Evolutionary conservation across 306 rosid species (phyloP), one percentile per base, ranked within the genome.

Genomic region (Vicia sativa): DNA sequence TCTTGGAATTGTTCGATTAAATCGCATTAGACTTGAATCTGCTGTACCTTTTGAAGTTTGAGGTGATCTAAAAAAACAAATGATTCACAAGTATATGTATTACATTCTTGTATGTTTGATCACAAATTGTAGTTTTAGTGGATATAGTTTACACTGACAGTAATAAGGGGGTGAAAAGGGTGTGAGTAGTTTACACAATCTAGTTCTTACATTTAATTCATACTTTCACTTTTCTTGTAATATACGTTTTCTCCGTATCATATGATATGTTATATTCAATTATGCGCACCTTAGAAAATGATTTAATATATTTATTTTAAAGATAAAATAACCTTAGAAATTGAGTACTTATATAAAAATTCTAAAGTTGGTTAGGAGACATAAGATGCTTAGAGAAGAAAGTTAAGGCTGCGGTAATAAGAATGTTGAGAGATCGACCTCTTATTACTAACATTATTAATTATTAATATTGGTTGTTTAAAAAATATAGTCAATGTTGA

Each of bases 1-100:
- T 83, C 98, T 92, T 15, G 98, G 96, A 58, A 90, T 96, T 3
- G 95, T 89, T 52, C 85, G 96, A 66, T 81, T 89, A 70, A 90
- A 87, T 67, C 89, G 89, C 14, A 0, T 92, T 58, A 86, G 21
- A 83, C 89, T 58, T 34, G 93, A 89, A 49, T 80, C 95, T 31
- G 95, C 98, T 56, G 73, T 73, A 14, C 68, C n/a, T 7, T 75
- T 84, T 75, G 87, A 74, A 46, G 73, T 3, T 66, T 87, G 75
- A 85, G 72, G 79, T 57, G 66, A 65, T 55, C 37, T 34, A 57
- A 62, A 44, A 14, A 37, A 48, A 53, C 16, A 6, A n/a, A n/a
- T n/a, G n/a, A 39, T 49, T 39, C 18, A 29, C 10, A 63, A 39
- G 29, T 56, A 31, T 62, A 62, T 23, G 26, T 53, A 37, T 19